Conservation (phyloP, 208 protist species). For the Vickermania ingenoplastis region DNA sequence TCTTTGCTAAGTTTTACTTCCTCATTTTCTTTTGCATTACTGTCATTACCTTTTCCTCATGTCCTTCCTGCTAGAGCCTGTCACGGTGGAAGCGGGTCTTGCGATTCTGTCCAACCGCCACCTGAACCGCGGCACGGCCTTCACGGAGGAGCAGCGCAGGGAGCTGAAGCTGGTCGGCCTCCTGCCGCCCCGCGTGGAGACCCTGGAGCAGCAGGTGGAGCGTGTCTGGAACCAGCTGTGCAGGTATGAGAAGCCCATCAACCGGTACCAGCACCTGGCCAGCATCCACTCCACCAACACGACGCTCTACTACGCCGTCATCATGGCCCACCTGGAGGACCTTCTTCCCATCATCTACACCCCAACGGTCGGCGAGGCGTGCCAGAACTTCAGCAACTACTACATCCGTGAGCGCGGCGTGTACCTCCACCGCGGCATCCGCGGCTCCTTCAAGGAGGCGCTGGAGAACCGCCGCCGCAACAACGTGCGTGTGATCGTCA, state of each 20-base stretch:
- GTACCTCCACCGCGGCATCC: constrained; percentile 78
- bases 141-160: constrained; percentile 68
- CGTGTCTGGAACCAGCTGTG: constrained; percentile 58
- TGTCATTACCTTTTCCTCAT: too few species aligned
- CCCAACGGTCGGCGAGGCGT: constrained; percentile 90
- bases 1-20: constrained; percentile 9
- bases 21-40: too few species aligned
- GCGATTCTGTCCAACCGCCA: constrained; percentile 60
- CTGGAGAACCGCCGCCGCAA: constrained; percentile 66
- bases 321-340: constrained; percentile 62
- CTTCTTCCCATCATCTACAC: constrained; percentile 85
- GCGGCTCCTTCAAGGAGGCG: constrained; percentile 73
- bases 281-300: constrained; percentile 64
- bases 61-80: neutral
- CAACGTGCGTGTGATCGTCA: constrained; percentile 90
- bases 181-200: constrained; percentile 67
- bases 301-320: constrained; percentile 68
- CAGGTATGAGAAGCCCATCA: constrained; percentile 74
- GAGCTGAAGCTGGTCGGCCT: constrained; percentile 46
- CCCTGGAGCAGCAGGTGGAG: constrained; percentile 65
- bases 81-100: neutral
- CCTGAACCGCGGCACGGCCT: constrained; percentile 71
- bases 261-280: constrained; percentile 69
- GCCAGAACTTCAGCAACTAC: constrained; percentile 80
- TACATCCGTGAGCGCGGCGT: constrained; percentile 80